These are phyloP conservation scores for Inonotus hispidus DNA, from an alignment of 1,284 basidiomycete species.

Conservation along the genomic window DNA sequence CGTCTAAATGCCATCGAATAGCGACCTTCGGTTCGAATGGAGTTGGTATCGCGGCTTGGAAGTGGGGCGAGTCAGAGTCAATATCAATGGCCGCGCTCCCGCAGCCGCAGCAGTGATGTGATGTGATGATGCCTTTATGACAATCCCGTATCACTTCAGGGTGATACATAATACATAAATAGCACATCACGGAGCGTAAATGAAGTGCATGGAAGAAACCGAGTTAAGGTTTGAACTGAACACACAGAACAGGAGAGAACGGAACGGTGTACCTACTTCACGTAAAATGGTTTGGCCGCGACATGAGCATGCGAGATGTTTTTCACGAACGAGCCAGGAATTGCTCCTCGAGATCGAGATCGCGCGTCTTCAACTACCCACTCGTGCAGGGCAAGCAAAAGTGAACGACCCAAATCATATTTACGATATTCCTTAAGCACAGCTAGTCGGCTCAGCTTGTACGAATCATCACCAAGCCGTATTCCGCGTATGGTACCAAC, in stretches of 20 bases:
- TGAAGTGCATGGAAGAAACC: not conserved
- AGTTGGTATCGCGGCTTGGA: too few species aligned
- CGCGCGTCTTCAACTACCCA: slow-evolving; percentile 32
- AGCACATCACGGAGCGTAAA: not conserved
- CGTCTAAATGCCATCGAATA: too few species aligned
- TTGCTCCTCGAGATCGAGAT: not conserved
- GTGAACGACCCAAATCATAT: slow-evolving; percentile 51
- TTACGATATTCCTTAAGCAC: slow-evolving; percentile 61
- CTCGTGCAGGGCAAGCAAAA: slow-evolving; percentile 42
- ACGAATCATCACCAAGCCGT: slow-evolving; percentile 10
- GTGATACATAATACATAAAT: too few species aligned
- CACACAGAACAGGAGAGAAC: not conserved
- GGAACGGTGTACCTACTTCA: not conserved
- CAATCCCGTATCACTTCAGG: too few species aligned
- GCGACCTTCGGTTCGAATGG: too few species aligned
- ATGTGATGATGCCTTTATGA: too few species aligned
- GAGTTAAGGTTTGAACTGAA: not conserved
- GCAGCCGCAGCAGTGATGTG: too few species aligned
- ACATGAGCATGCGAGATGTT: not conserved
- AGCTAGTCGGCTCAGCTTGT: slow-evolving; percentile 63
- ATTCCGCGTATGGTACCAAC: slow-evolving; percentile 45
- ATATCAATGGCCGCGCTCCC: too few species aligned
- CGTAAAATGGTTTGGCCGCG: not conserved
- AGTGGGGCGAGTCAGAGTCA: too few species aligned
- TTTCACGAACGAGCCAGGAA: not conserved